Evolutionary conservation across 306 rosid genomes (phyloP), one percentile per base, ranked within the genome.

Genomic region (Prunus kanzakura): DNA sequence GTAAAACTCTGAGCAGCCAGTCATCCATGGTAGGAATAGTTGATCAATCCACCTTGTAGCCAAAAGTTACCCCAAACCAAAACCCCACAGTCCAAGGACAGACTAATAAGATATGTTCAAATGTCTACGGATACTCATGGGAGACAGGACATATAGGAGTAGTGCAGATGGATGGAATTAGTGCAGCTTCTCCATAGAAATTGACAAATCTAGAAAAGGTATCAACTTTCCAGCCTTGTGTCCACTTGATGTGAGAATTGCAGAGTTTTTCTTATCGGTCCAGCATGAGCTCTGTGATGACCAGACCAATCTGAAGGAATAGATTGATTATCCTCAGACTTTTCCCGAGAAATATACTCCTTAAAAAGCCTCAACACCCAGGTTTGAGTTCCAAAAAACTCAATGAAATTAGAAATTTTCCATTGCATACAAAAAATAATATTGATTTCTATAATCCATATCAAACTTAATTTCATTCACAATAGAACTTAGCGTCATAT

Each of bases 381-480:
- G 65, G 18, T 13, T 60, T 0, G 1, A 25, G 65, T 60, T 23
- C 19, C 8, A 11, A 29, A 64, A 62, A 76, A 12, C 16, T 45
- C 8, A 38, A 71, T 55, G 73, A 67, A 76, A 55, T 77, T 76
- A 73, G 25, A 68, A 47, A 75, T 79, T 82, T 72, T 74, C 79
- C 41, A 57, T 73, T 71, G 81, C 80, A 62, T 69, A 71, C 79
- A 71, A 54, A 27, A 41, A 78, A 55, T n/a, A 60, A 61, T 86
- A 89, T 30, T 68, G 79, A 68, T 74, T 63, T 83, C 81, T 86
- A 54, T 65, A 76, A 77, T 47, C 67, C 52, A 75, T 46, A 43
- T 84, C 87, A 61, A 65, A 80, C 80, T 78, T 91, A 83, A 89
- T 91, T 84, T 93, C 91, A 65, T 76, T 76, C 73, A 85, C 41